Evolutionary conservation across 495 filamentous ascomycete genomes (phyloP), one percentile per base, ranked within the genome.

Genomic region (Lophium mytilinum): DNA sequence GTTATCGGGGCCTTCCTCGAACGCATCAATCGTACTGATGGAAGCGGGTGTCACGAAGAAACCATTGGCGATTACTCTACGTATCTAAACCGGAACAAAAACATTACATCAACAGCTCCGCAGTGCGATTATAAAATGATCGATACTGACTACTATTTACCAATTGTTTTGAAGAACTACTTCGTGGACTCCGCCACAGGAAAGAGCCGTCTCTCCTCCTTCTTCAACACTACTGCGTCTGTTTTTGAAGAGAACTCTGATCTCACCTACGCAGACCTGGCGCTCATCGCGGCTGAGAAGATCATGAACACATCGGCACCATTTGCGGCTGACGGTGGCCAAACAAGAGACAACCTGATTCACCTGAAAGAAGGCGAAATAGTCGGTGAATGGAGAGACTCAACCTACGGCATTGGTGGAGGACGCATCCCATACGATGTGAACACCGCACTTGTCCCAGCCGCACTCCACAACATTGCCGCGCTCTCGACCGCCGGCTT

Each of bases 51-150:
- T 57, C 83, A 86, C 64, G 83, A 86, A 64, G 83, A 86, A 58
- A 82, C 78, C 0, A 82, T 86, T 62, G 82, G 82, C 11, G 83
- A 85, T 62, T 85, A 83, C 64, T 79, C 83, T 4, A 83, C 82
- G 5, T 84, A 71, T 67, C 67, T 78, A 7, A 81, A 84, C 58
- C 51, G 73, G 50, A 73, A 81, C 56, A 66, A 76, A n/a, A 76
- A 77, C 30, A 69, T 80, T 7, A 71, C 66, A 3, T 80, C 76
- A 47, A 78, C 71, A n/a, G 76, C 73, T 9, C 78, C 81, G 12
- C 63, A 62, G 9, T 86, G 76, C 65, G 77, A 79, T 52, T 85
- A 86, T 58, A 77, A 75, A 49, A 86, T 85, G 83, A 71, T 86
- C 36, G 83, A 86, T 57, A 76, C 82, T n/a, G 80, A 86, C 58